A percentile compares a stretch with the other conserved stretches of the same genome.
phyloP scores from a whole-genome alignment of 495 filamentous ascomycete species.

The Penicillium maclennaniae region DNA sequence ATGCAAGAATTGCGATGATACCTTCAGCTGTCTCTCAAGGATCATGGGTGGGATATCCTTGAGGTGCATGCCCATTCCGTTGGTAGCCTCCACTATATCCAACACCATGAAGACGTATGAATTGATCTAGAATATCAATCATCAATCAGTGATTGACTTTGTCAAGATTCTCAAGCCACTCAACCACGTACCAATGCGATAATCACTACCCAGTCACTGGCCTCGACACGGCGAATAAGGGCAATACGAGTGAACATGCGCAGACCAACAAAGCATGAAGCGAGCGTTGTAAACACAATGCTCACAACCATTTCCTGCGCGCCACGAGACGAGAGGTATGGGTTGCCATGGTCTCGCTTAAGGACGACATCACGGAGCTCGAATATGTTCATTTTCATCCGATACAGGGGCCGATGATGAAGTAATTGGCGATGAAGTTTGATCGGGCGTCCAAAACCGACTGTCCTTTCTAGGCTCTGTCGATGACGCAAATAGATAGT shows the following conservation, averaged over 20 bases:
- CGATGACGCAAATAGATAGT: not conserved
- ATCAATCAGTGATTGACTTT: not conserved
- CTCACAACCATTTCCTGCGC: constrained; percentile 30
- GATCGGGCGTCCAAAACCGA: not conserved
- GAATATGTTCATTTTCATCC: constrained; percentile 15
- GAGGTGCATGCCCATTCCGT: constrained; percentile 42
- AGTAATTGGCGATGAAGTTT: not conserved
- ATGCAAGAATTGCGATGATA: constrained; percentile 5
- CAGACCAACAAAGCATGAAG: constrained; percentile 32
- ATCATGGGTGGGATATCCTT: constrained; percentile 33
- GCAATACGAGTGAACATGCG: constrained; percentile 37
- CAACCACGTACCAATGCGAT: constrained; percentile 31
- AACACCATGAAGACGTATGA: constrained; percentile 42
- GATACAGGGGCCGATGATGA: not conserved
- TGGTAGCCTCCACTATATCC: constrained; percentile 35
- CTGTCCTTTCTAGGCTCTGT: not conserved
- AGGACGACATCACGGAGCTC: constrained; percentile 13
- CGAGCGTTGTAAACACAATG: constrained; percentile 36
- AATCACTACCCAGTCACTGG: constrained; percentile 44
- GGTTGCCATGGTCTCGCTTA: constrained; percentile 12
- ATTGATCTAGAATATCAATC: constrained; percentile 18
- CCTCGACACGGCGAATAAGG: constrained; percentile 35
- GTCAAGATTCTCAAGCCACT: not conserved
- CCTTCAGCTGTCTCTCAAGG: constrained; percentile 38
- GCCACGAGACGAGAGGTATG: constrained; percentile 27